A percentile compares a stretch with the other conserved stretches of the same genome.
phyloP scores from a whole-genome alignment of 495 filamentous ascomycete genomes.

The Tuber calosporum region DNA sequence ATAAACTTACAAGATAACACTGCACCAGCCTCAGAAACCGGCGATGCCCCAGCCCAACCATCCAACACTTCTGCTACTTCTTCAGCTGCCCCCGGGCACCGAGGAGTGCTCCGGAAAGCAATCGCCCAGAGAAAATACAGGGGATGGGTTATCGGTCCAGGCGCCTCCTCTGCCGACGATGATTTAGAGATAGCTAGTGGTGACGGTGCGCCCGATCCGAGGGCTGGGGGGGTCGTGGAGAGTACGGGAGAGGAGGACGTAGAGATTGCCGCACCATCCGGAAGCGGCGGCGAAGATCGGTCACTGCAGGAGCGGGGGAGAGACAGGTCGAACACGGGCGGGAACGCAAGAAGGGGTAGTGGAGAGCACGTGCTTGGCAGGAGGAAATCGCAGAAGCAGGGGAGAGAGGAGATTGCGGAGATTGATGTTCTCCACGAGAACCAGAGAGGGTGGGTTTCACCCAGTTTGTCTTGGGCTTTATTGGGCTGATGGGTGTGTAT shows the following conservation, averaged over 20 bases:
- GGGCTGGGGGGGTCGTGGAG: conserved; percentile 32
- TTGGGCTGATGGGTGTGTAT: not conserved
- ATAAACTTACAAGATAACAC: conserved; percentile 40
- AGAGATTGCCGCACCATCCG: conserved; percentile 5
- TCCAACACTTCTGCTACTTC: conserved; percentile 19
- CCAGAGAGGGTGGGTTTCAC: conserved; percentile 55
- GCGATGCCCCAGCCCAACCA: conserved; percentile 10
- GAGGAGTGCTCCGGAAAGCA: conserved; percentile 36
- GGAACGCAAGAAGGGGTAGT: conserved; percentile 29
- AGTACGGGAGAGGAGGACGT: conserved; percentile 21
- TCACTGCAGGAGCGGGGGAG: not conserved
- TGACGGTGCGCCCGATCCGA: conserved; percentile 16
- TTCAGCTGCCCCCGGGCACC: conserved; percentile 12
- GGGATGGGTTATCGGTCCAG: conserved; percentile 26
- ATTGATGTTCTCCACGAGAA: conserved; percentile 96
- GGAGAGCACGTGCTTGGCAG: conserved; percentile 18
- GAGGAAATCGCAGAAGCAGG: conserved; percentile 14
- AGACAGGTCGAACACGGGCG: conserved; percentile 36
- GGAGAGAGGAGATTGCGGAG: conserved; percentile 47
- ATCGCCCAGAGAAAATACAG: conserved; percentile 38
- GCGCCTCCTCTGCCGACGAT: not conserved
- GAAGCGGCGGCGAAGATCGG: conserved; percentile 12
- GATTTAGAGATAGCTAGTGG: conserved; percentile 16
- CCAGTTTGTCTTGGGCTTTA: not conserved
- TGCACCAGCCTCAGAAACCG: conserved; percentile 6